Evolutionary conservation across 768 basidiomycete species (phyloP), one percentile per base, ranked within the genome.

Genomic region (Rhizopogon salebrosus): DNA sequence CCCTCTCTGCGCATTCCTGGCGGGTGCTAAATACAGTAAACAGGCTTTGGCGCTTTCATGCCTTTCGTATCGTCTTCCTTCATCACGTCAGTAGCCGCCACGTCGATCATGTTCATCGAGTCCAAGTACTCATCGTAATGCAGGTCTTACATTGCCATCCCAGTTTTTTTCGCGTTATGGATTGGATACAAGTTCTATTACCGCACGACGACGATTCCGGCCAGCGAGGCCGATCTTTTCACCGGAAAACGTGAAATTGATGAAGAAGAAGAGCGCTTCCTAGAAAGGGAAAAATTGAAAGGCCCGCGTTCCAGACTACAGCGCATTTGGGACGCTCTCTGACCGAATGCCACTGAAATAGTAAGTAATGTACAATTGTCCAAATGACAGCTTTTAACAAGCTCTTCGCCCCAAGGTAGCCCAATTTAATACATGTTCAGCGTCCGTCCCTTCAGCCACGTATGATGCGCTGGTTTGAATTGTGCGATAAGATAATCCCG

Each of bases 211-310:
- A 54, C 56, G 29, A 54, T 63, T 56, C 73, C 75, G 13, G 63
- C 74, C 4, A 67, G 72, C 31, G 72, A 82, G 50, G 80, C 84
- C 41, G 85, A 89, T 62, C 75, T 87, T 22, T 65, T 82, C 36
- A 78, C 78, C 8, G 83, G 82, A 16, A 72, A 82, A 56, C 69
- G 74, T 29, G 75, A 75, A 54, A 84, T 87, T 48, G 78, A 86
- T 56, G 82, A 83, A 42, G 82, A 84, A 59, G 84, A 87, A 61
- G 70, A 75, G 55, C 68, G 63, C 41, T 82, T 75, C 61, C 54
- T 80, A 54, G 73, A 67, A 23, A 69, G 74, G 49, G 72, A 84
- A 55, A 70, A 66, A 8, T 57, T 69, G 1, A 66, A 69, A 57
- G 75, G 74, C n/a, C 73, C 75, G 27, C 56, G 41, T 41, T 56